Base-by-base conservation (phyloP, 228 moss, liverwort and hornwort genomes). In the Sphagnum magellanicum region DNA sequence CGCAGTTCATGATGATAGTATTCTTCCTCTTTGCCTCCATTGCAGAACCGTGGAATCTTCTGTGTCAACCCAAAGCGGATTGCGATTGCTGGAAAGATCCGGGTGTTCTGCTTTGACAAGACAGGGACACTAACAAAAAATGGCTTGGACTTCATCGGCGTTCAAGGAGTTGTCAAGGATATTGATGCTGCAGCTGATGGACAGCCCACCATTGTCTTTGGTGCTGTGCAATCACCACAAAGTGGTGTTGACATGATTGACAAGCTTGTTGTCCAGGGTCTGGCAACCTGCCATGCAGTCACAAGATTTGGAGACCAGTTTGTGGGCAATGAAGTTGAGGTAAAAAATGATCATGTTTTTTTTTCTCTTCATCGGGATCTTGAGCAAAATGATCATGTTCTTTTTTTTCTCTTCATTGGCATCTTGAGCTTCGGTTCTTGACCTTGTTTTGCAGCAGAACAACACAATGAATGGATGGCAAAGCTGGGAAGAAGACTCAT, bases 291-390 rank as follows among this genome's bases (percentile, higher is more conserved):
- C 71, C 92, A 92, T 77, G 70, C 86, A 49, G 82, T 92, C 47
- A 80, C 92, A 10, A 81, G 77, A 61, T 84, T 92, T 66, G 90
- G 79, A 17, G 69, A 76, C 51, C 79, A 83, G 64, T 84, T 88
- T 74, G 86, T 90, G 53, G 92, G 92, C 6, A 92, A 92, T 62
- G 83, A 92, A 84, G 92, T 90, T 46, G 90, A 92, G 90, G 92
- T 89, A 84, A 58, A 63, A 51, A 32, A 32, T 32, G 32, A 32
- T 32, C 32, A 32, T 2, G 32, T 32, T 32, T 32, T 32, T 2
- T 32, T 32, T 32, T 32, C 32, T 32, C 3, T 32, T 32, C 32
- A 32, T 3, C 3, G 32, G 32, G 32, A 32, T 32, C 32, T 32
- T 32, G 32, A 32, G 32, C 32, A 32, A 32, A 32, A 32, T 32